A percentile compares a stretch with the other conserved stretches of the same genome.
phyloP scores from a whole-genome alignment of 2,329 filamentous ascomycete genomes.

The Penicillium sp. region DNA sequence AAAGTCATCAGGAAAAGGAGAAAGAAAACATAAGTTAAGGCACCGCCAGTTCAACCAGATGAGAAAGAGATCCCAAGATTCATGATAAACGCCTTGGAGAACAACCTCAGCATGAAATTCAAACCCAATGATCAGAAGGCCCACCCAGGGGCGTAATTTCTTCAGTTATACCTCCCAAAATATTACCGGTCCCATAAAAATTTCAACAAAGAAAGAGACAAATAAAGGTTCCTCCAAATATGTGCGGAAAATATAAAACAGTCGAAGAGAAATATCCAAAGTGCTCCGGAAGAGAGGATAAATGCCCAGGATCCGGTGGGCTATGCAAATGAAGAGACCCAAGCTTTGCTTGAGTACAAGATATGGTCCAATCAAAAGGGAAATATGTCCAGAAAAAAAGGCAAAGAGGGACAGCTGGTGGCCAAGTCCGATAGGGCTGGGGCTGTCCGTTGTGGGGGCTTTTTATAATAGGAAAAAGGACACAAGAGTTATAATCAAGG shows the following conservation, averaged over 20 bases:
- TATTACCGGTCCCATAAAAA: constrained; percentile 18
- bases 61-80: background rate
- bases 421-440: constrained; percentile 18
- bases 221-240: constrained; percentile 16
- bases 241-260: constrained; percentile 29
- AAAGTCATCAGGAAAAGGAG: constrained; percentile 10
- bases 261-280: constrained; percentile 16
- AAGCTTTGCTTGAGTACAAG: constrained; percentile 3
- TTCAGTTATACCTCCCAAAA: constrained; percentile 25
- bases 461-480: constrained; percentile 8
- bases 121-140: constrained; percentile 19
- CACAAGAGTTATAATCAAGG: background rate
- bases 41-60: constrained; percentile 8
- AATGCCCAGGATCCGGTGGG: constrained; percentile 10
- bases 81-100: constrained; percentile 14
- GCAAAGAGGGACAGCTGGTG: constrained; percentile 19
- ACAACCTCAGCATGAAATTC: constrained; percentile 2
- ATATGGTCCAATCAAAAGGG: constrained; percentile 4
- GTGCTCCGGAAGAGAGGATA: background rate
- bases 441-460: constrained; percentile 15
- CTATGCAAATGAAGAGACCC: constrained; percentile 14
- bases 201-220: background rate
- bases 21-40: constrained; percentile 6
- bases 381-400: constrained; percentile 19
- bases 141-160: constrained; percentile 15